Percentiles rank a stretch among this genome's conserved stretches.
phyloP scores from a whole-genome alignment of 2,329 filamentous ascomycete species.

The Aspergillus intermedius region DNA sequence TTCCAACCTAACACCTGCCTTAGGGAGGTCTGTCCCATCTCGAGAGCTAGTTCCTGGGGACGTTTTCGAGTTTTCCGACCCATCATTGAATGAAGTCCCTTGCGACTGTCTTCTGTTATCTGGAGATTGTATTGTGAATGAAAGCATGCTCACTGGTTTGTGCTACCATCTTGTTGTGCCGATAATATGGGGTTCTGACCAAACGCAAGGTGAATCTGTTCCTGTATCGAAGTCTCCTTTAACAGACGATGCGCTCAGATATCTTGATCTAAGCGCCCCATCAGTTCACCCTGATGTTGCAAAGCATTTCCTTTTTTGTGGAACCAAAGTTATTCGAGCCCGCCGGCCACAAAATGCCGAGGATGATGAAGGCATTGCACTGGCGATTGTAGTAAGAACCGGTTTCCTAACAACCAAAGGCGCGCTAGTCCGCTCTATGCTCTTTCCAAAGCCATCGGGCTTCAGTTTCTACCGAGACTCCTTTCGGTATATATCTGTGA shows the following conservation, averaged over 20 bases:
- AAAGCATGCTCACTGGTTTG: slow-evolving; percentile 87
- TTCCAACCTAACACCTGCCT: background rate
- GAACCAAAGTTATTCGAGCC: slow-evolving; percentile 90
- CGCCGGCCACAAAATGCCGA: slow-evolving; percentile 78
- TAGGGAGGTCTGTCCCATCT: slow-evolving; percentile 77
- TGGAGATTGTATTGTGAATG: slow-evolving; percentile 96
- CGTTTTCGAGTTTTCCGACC: slow-evolving; percentile 94
- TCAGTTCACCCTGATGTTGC: slow-evolving; percentile 77
- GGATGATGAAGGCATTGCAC: slow-evolving; percentile 79
- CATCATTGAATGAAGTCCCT: slow-evolving; percentile 77
- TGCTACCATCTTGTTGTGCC: background rate
- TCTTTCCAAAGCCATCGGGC: slow-evolving; percentile 95
- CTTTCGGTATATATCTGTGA: slow-evolving; percentile 95
- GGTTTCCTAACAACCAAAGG: slow-evolving; percentile 98
- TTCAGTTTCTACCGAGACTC: slow-evolving; percentile 99
- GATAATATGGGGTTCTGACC: slow-evolving; percentile 12
- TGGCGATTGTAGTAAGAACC: slow-evolving; percentile 87
- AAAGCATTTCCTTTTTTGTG: slow-evolving; percentile 85
- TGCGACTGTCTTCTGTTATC: slow-evolving; percentile 86
- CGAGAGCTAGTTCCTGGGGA: slow-evolving; percentile 89
- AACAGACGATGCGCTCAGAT: slow-evolving; percentile 68
- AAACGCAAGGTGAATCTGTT: slow-evolving; percentile 70
- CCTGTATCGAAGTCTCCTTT: slow-evolving; percentile 89
- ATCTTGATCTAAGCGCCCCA: slow-evolving; percentile 71
- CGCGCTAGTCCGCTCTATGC: slow-evolving; percentile 90